phyloP scores from a whole-genome alignment of 495 filamentous ascomycete genomes.

The Aspergillus ellipticus region DNA sequence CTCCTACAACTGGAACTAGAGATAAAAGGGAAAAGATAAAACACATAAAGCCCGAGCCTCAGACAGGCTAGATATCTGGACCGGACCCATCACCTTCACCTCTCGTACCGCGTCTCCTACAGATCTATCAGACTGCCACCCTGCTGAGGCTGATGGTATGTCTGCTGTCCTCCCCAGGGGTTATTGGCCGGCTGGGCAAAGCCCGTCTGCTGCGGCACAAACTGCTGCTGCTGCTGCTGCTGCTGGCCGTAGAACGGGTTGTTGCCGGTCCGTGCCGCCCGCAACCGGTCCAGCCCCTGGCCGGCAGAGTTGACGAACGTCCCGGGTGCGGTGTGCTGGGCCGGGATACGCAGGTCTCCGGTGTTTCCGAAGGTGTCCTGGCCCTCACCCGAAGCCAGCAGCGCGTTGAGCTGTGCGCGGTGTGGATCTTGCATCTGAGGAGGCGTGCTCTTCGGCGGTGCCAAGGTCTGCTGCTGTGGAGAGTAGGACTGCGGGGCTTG shows the following conservation, averaged over 20 bases:
- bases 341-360: conserved; percentile 88
- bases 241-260: conserved; percentile 87
- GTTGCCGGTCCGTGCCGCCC: conserved; percentile 76
- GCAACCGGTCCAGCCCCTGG: conserved; percentile 61
- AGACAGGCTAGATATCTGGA: conserved; percentile 6
- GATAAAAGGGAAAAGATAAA: conserved; percentile 1
- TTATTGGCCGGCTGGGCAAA: conserved; percentile 56
- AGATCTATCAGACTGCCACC: conserved; percentile 89
- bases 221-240: conserved; percentile 41
- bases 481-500: conserved; percentile 31
- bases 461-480: conserved; percentile 5
- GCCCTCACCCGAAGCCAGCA: conserved; percentile 82
- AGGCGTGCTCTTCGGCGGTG: conserved; percentile 43
- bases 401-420: conserved; percentile 82
- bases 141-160: conserved; percentile 57
- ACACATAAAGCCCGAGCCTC: not conserved
- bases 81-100: not conserved
- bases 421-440: conserved; percentile 61
- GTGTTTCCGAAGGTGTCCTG: conserved; percentile 97
- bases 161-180: conserved; percentile 63
- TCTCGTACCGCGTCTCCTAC: conserved; percentile 33
- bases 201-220: conserved; percentile 56
- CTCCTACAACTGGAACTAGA: conserved; percentile 3
- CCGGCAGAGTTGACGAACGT: conserved; percentile 96
- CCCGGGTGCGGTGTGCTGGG: conserved; percentile 95